phyloP scores from a whole-genome alignment of 805 yeast species.

The Candida broadrunensis region DNA sequence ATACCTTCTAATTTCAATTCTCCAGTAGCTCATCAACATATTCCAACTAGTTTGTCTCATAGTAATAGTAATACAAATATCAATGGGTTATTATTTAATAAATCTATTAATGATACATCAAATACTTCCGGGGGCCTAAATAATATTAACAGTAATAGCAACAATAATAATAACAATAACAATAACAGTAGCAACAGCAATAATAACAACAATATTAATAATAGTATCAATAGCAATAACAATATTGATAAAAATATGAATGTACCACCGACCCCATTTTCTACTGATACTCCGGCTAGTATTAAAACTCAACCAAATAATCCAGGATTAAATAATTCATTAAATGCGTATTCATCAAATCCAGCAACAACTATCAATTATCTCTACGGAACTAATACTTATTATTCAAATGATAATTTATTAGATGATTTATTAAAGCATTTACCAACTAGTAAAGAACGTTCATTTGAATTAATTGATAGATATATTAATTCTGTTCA shows the following conservation, averaged over 20 bases:
- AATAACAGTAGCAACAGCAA: too few relatives aligned
- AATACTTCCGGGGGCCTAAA: neutral
- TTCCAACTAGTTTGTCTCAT: conserved; percentile 3
- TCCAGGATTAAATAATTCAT: conserved; percentile 22
- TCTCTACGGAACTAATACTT: conserved; percentile 37
- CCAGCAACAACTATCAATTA: conserved; percentile 32
- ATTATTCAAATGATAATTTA: conserved; percentile 32
- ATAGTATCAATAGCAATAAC: neutral
- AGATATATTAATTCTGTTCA: conserved; percentile 53
- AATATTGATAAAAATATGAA: neutral
- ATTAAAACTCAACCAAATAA: conserved; percentile 11
- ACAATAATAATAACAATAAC: conserved; percentile 1
- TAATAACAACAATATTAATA: neutral
- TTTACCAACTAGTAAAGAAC: conserved; percentile 41
- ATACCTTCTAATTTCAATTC: conserved; percentile 1
- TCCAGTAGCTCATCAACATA: neutral
- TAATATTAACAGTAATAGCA: too few relatives aligned
- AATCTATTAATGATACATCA: neutral
- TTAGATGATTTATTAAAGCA: conserved; percentile 37
- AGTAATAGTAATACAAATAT: conserved; percentile 8
- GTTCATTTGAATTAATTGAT: conserved; percentile 45
- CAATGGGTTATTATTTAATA: conserved; percentile 10
- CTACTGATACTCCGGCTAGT: neutral
- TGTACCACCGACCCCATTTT: neutral
- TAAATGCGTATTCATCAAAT: conserved; percentile 28